Evolutionary conservation across 2,329 filamentous ascomycete species (phyloP).

Genomic region (Apiospora kogelbergensis): DNA sequence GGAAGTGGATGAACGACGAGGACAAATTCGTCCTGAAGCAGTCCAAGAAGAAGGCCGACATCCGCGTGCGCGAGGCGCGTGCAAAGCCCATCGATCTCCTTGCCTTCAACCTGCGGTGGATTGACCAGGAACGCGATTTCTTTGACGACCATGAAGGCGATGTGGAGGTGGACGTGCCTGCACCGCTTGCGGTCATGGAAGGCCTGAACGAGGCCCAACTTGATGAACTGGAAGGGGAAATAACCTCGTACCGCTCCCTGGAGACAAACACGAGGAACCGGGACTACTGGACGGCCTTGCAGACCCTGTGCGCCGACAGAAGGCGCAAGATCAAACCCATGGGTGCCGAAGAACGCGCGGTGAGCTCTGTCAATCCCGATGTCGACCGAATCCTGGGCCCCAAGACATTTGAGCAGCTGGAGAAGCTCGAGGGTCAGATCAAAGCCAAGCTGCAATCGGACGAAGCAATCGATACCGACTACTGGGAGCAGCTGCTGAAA

Average conservation of each 20-base stretch:
- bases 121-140: conserved; percentile 80
- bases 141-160: conserved; percentile 85
- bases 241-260: conserved; percentile 74
- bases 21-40: conserved; percentile 96
- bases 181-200: conserved; percentile 80
- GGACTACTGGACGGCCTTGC: conserved; percentile 92
- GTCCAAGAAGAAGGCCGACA: conserved; percentile 96
- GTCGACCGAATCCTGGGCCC: conserved; percentile 84
- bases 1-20: conserved; percentile 88
- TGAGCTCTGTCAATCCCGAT: conserved; percentile 80
- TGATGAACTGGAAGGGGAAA: conserved; percentile 76
- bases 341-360: conserved; percentile 67
- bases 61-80: conserved; percentile 86
- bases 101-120: conserved; percentile 83
- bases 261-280: conserved; percentile 76
- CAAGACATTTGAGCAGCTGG: conserved; percentile 85
- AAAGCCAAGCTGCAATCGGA: conserved; percentile 81
- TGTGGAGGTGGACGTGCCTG: conserved; percentile 69
- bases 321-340: conserved; percentile 63
- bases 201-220: conserved; percentile 67
- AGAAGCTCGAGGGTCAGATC: conserved; percentile 84
- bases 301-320: conserved; percentile 77
- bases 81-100: conserved; percentile 93
- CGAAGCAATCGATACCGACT: conserved; percentile 93
- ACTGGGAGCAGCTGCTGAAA: conserved; percentile 90